Base-by-base conservation (phyloP, 192 early-diverging fungal genomes). In the Paraglomus brasilianum region DNA sequence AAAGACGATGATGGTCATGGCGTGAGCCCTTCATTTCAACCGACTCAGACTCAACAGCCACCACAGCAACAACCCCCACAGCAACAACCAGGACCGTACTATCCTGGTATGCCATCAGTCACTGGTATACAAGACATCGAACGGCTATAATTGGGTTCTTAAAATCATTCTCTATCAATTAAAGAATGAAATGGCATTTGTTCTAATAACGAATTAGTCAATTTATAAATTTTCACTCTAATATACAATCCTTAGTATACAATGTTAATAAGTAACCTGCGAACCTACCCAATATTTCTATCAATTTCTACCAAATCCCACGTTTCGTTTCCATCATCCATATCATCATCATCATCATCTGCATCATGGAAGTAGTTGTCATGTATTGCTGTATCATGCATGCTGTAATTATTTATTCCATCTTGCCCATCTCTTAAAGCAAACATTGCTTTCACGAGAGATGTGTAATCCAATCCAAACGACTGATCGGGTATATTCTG, bases 1-100 rank as follows among this genome's bases (percentile, higher is more conserved):
- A 84, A 84, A 63, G 82, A 84, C 30, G 78, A 78, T 38, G 80
- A 77, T 38, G 73, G 66, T 22, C 56, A 68, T 45, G 45, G 52
- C 39, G 73, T 67, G 45, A 71, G 63, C 49, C 40, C 49, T 38
- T 42, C 66, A 5, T 77, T 62, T 55, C 74, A 75, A 52, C 44
- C 38, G 19, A 67, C 55, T 74, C 51, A 74, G 59, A 51, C 47
- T 62, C 8, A 64, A 72, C 61, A 73, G 67, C 56, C 66, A 77
- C 21, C 71, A 68, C 17, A 56, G 59, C 22, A 64, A 66, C 19
- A 75, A 75, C 42, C 67, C 56, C 58, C 69, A 75, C 30, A 30
- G 30, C 30, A 30, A 3, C 30, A 30, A 30, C 30, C 30, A 30
- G 30, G 30, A 30, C 30, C 30, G 30, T 30, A 30, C 30, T 30